Evolutionary conservation across 768 basidiomycete species (phyloP), one percentile per base, ranked within the genome.

Genomic region (Tulasnella sp.): DNA sequence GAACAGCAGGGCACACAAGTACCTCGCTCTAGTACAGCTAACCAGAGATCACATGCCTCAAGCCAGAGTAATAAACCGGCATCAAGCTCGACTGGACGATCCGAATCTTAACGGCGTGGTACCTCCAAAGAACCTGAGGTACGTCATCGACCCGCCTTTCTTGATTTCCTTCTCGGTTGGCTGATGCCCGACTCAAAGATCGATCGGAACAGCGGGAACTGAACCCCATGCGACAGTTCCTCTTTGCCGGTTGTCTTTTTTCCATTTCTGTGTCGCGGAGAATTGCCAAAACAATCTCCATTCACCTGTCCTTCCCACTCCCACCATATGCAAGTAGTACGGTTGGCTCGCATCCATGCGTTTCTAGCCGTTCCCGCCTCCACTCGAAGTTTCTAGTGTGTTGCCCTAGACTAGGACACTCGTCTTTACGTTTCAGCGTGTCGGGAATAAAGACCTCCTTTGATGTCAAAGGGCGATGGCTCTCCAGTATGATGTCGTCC

Each of bases 211-310:
- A 41, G 58, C 42, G n/a, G 24, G 78, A 42, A 58, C 58, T 79
- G 64, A 60, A 18, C 72, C 41, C 58, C 75, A 44, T 28, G 44
- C 75, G 28, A 44, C 75, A 31, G 75, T 76, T 31, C 14, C 76
- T 58, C 60, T 50, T 77, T 77, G 24, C 75, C 22, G 76, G 37
- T 11, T 58, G 72, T 77, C 54, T 34, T 77, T 77, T 48, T 77
- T 60, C 4, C 3, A 20, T n/a, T 60, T 60, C 0, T 37, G 50
- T 50, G 50, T 50, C 16, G 50, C 50, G 50, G 20, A 50, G 50
- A 50, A 24, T 50, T 50, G 50, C 50, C 11, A 50, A 50, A 50
- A 18, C 50, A 50, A 50, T 50, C 20, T 50, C 22, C 22, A 50
- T 50, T 50, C 7, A 50, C 50, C 50, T 50, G 16, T 18, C 50